Base-by-base conservation (phyloP, 768 basidiomycete genomes). In the Pleurotus tuber-regium region DNA sequence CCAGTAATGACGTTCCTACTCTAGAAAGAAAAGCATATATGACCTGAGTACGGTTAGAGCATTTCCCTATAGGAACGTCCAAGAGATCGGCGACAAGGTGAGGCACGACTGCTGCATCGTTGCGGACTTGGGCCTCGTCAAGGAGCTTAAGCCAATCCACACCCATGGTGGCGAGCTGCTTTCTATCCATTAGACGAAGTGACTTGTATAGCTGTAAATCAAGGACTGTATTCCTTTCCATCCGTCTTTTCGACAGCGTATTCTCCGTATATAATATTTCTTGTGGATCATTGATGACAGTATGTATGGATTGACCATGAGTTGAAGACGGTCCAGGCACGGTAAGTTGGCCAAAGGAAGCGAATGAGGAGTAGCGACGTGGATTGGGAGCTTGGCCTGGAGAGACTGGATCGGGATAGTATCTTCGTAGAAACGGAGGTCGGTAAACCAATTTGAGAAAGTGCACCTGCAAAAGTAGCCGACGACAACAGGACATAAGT, bases 401-500 rank as follows among this genome's bases (percentile, higher is more conserved):
- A 57, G 54, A 52, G 56, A 58, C 40, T 55, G 47, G 39, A 62
- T 62, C 24, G 49, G 62, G 39, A 54, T 58, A 53, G 60, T 60
- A 59, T 58, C 28, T 49, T 44, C 50, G 57, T 23, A 43, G 54
- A 31, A 50, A 48, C 42, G 58, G 50, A 43, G 50, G 54, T 51
- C 51, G 57, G 33, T 26, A 30, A 54, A 43, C 42, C 55, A 63
- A 52, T 58, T 65, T 69, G 50, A 61, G 63, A 59, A 70, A 63
- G 67, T 72, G 70, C 67, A 71, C 70, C 77, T 72, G 72, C 59
- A 71, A 69, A 61, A 78, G 66, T 68, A 76, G 68, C 70, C 70
- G 77, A 70, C 82, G 84, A 77, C 84, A 83, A 80, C 82, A 75
- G 71, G 76, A 84, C 84, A 87, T 87, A 83, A 79, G 83, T 87